Base-by-base conservation (phyloP, 2,329 filamentous ascomycete species). In the Botrytis galanthina region DNA sequence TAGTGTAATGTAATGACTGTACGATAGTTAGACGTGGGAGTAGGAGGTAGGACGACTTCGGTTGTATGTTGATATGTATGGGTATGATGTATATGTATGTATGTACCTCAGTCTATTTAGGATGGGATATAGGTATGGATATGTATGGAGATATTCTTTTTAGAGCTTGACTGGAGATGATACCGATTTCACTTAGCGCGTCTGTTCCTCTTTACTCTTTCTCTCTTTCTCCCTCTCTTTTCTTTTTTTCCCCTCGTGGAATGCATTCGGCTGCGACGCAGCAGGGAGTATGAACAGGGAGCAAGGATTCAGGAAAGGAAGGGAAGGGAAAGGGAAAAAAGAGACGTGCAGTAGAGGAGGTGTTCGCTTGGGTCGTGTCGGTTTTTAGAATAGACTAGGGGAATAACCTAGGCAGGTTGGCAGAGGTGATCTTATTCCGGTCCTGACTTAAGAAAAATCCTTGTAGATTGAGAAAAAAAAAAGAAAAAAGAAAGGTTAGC, bases 391-490 rank as follows among this genome's bases (percentile, higher is more conserved):
- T 57, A 68, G 66, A 57, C 66, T 68, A 54, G 64, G 64, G 64
- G 32, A n/a, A 70, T 35, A 29, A 60, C n/a, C 48, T 61, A 46
- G 32, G 37, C n/a, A 70, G 39, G 54, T 62, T 60, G 39, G 42
- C 32, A 57, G 39, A 63, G 68, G 51, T 48, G 57, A 46, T 71
- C 54, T 71, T 71, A 61, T 71, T 71, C 68, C 22, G 68, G 54
- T 70, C 68, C 54, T 70, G 32, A 48, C 22, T 70, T 70, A 5
- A n/a, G 7, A 26, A 9, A 20, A n/a, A 61, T 61, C 68, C 68
- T 70, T 46, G 68, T 61, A 32, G 26, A n/a, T 20, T 42, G 39
- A 20, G 16, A 20, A 12, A 32, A 8, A 26, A 37, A 20, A 20
- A 6, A 6, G 4, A 12, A 51, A n/a, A 51, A 14, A 51, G 8